phyloP scores from a whole-genome alignment of 2,329 filamentous ascomycete genomes.

The Pyrenochaeta sp. region DNA sequence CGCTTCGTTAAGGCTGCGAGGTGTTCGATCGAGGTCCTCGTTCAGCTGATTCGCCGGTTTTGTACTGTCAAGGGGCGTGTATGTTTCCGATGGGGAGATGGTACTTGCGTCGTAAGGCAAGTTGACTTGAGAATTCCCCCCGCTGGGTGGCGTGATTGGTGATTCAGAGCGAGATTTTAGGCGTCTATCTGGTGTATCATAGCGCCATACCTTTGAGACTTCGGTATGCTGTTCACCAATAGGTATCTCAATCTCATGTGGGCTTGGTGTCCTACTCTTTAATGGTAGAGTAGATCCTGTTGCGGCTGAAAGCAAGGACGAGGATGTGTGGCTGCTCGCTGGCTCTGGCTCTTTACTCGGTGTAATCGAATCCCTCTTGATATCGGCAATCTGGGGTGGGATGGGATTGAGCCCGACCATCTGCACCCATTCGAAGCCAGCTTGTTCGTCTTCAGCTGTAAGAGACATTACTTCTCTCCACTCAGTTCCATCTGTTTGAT shows the following conservation, averaged over 20 bases:
- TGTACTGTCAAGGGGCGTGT: slow-evolving; percentile 25
- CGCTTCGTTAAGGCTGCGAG: slow-evolving; percentile 48
- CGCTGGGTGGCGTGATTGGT: slow-evolving; percentile 48
- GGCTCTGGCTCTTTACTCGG: slow-evolving; percentile 51
- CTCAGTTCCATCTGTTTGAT: slow-evolving; percentile 65
- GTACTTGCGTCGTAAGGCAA: slow-evolving; percentile 20
- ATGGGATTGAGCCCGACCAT: slow-evolving; percentile 76
- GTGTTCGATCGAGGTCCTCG: slow-evolving; percentile 40
- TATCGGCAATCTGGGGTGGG: slow-evolving; percentile 63
- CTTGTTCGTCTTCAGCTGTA: slow-evolving; percentile 76
- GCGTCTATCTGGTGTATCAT: slow-evolving; percentile 43
- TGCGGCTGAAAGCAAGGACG: slow-evolving; percentile 55
- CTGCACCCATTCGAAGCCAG: slow-evolving; percentile 85
- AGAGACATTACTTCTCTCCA: slow-evolving; percentile 90
- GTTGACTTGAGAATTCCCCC: slow-evolving; percentile 45
- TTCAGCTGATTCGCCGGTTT: slow-evolving; percentile 18
- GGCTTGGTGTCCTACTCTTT: slow-evolving; percentile 56
- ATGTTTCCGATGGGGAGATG: slow-evolving; percentile 22
- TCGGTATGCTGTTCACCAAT: slow-evolving; percentile 65
- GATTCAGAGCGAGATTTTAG: slow-evolving; percentile 41
- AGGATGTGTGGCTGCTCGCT: slow-evolving; percentile 63
- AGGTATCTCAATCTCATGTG: slow-evolving; percentile 66
- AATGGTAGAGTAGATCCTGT: slow-evolving; percentile 44
- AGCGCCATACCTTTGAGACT: slow-evolving; percentile 57
- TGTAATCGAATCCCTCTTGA: slow-evolving; percentile 62